Base-by-base conservation (phyloP, 176 grass and related monocot species). In the Tillandsia fasciculata region DNA sequence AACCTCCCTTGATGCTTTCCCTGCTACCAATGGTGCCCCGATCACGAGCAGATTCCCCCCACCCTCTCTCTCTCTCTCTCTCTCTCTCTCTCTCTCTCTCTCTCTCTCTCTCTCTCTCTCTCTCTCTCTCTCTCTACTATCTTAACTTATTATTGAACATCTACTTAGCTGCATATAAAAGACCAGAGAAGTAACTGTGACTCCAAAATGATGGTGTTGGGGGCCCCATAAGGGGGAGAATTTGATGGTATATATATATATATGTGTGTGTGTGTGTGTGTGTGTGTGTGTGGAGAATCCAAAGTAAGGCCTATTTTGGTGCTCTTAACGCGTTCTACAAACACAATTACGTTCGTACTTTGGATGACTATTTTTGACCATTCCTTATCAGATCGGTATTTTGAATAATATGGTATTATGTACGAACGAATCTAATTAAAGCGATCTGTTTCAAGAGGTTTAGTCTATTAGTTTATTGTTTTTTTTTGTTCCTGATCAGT, bases 51-150 rank as follows among this genome's bases (percentile, higher is more conserved):
- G 56, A 61, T 61, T 61, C 56, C 15, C 10, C 12, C 17, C 53
- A 15, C 53, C 17, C 13, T 59, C 56, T 61, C 56, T 61, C 52
- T 54, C 52, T 15, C 52, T 54, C 52, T 54, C 15, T 59, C 14
- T 17, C 15, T 61, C 17, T 61, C n/a, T n/a, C n/a, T n/a, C 13
- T 59, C 56, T 61, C 56, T 61, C 52, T 54, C 52, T 15, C 52
- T n/a, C 13, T 59, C 56, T 61, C 56, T 61, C 52, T 54, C 52
- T 15, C 52, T n/a, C 13, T 59, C 56, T 61, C 56, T 61, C 52
- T 54, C 52, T 15, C 52, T 54, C 52, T 54, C 15, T 59, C 14
- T 17, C 15, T 61, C 17, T 61, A 20, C 10, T 61, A 10, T 61
- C 22, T 18, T 23, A 23, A 61, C 56, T n/a, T 61, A 61, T 61